Base-by-base conservation (phyloP, 225 moss, liverwort and hornwort genomes). In the Bryoerythrophyllum caledonicum region DNA sequence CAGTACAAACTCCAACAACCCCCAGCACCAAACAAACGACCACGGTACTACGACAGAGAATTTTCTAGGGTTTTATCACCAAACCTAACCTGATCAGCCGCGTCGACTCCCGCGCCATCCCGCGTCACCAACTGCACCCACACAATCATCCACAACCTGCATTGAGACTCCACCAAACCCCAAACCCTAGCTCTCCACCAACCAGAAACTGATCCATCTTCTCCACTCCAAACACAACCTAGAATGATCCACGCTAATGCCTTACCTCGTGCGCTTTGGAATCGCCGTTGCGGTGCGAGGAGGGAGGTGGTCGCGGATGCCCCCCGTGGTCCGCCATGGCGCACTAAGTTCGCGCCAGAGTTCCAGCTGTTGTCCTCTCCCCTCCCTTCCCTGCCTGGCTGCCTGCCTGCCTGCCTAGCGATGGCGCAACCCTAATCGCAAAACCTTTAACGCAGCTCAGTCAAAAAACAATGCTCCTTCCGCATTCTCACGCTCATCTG, bases 41-140 rank as follows among this genome's bases (percentile, higher is more conserved):
- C 21, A 8, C 4, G n/a, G 7, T 43, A 53, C 43, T 24, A 52
- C n/a, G n/a, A 7, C 43, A n/a, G n/a, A 30, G 7, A 56, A 67
- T 67, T 28, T 24, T 21, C 19, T 13, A 14, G 73, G 60, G 52
- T 68, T 76, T n/a, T 11, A n/a, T 57, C 51, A 1, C 60, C 34
- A 20, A 20, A 66, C 10, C 59, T 46, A 59, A 77, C 91, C 93
- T 91, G 90, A 77, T 93, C 89, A 34, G 78, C n/a, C n/a, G n/a
- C n/a, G n/a, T n/a, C n/a, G n/a, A n/a, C n/a, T n/a, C n/a, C 70
- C 34, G 70, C 72, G 35, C 91, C 86, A 49, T 93, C 87, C 80
- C 83, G 86, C 87, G 84, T 88, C 74, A 84, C 52, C 34, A 93
- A 78, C 91, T 93, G 84, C 70, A 77, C 61, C 62, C 71, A 79